Evolutionary conservation across 441 rosid species (phyloP).

Genomic region (Syzygium syzygioides): DNA sequence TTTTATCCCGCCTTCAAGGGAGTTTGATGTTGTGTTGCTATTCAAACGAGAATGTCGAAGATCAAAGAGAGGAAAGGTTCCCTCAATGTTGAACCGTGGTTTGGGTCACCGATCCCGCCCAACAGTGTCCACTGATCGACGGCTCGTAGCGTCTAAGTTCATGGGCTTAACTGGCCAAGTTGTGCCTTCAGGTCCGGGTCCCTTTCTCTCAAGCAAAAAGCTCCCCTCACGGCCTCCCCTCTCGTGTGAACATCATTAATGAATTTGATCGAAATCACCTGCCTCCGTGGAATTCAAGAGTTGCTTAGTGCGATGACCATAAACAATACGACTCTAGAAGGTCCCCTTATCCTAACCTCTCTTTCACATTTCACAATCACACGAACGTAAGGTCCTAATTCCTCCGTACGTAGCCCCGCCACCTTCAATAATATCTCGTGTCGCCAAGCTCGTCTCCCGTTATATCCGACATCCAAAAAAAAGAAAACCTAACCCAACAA

Average conservation of each 20-base stretch:
- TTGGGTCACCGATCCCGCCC: neutral
- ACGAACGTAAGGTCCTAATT: neutral
- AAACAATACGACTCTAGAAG: neutral
- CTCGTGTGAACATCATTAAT: neutral
- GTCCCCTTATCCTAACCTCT: neutral
- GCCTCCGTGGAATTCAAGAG: neutral
- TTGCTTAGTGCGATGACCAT: fast-evolving
- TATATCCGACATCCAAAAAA: neutral
- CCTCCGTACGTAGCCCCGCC: neutral
- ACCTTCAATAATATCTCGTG: neutral
- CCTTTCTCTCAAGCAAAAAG: neutral
- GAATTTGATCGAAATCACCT: neutral
- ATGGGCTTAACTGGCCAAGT: neutral
- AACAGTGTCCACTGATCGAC: fast-evolving
- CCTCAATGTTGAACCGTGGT: neutral
- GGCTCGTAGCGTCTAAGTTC: neutral
- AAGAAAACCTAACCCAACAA: neutral
- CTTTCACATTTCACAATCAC: neutral
- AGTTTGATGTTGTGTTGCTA: neutral
- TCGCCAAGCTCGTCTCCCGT: neutral
- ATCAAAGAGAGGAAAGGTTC: neutral
- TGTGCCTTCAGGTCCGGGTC: neutral
- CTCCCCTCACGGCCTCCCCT: neutral
- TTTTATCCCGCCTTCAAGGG: neutral
- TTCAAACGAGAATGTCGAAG: neutral